A percentile compares a stretch with the other conserved stretches of the same genome.
phyloP scores from a whole-genome alignment of 2,329 filamentous ascomycete species.

The Amylocarpus encephaloides region DNA sequence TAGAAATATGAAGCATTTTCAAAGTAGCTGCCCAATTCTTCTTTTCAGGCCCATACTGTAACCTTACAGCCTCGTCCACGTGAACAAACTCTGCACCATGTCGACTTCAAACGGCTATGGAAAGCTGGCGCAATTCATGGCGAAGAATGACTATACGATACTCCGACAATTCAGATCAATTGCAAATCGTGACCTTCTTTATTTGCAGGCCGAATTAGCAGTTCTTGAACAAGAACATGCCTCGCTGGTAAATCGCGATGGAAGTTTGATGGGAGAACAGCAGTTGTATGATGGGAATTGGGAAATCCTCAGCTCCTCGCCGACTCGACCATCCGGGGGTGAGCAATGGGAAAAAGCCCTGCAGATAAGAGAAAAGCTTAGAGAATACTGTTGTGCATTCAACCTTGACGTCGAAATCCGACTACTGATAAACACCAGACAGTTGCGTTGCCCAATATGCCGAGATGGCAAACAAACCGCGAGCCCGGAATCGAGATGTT shows the following conservation, averaged over 20 bases:
- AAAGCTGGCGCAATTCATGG: constrained; percentile 11
- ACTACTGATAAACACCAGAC: constrained; percentile 4
- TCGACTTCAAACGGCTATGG: neutral
- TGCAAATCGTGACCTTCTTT: constrained; percentile 11
- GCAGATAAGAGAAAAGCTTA: constrained; percentile 10
- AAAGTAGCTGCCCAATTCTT: neutral
- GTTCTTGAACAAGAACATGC: constrained; percentile 4
- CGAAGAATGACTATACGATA: constrained; percentile 8
- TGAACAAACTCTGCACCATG: neutral
- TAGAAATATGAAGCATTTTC: neutral
- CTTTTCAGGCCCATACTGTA: neutral
- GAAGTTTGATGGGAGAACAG: constrained; percentile 1
- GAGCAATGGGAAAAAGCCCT: constrained; percentile 10
- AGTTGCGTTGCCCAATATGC: constrained; percentile 1
- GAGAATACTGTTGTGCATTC: constrained; percentile 11
- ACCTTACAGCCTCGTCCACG: neutral
- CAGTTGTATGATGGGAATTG: constrained; percentile 10
- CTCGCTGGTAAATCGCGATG: neutral
- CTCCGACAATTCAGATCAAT: constrained; percentile 6
- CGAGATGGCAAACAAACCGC: neutral
- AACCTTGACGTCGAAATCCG: neutral
- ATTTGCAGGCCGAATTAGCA: constrained; percentile 10
- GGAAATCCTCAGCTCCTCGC: constrained; percentile 8
- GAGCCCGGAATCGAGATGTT: constrained; percentile 7
- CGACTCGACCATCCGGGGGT: neutral